A percentile compares a stretch with the other conserved stretches of the same genome.
Conservation (phyloP, 139 green algal genomes). For the Closterium sp. region DNA sequence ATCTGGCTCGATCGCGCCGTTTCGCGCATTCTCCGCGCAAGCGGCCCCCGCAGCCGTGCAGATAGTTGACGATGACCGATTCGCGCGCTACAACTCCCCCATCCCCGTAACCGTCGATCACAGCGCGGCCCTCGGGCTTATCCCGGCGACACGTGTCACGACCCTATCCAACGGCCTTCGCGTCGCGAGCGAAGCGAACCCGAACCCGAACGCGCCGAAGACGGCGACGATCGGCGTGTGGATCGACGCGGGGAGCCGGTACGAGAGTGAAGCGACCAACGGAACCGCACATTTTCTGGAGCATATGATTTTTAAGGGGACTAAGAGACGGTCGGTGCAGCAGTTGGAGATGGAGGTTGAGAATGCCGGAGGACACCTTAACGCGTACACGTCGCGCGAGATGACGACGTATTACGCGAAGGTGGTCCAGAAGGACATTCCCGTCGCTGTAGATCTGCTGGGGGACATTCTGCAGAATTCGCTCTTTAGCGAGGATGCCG, state of each 20-base stretch:
- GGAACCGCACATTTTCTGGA: constrained; percentile 97
- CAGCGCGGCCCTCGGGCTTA: constrained; percentile 1
- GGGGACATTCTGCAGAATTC: constrained; percentile 96
- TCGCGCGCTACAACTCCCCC: constrained; percentile 39
- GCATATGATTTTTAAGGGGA: constrained; percentile 99
- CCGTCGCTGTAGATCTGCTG: constrained; percentile 89
- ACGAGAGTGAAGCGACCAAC: constrained; percentile 78
- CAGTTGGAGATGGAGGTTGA: constrained; percentile 96
- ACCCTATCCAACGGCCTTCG: constrained; percentile 87
- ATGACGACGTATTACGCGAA: constrained; percentile 96
- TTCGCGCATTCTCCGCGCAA: constrained; percentile 5
- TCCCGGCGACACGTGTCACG: constrained; percentile 76
- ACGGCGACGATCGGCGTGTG: constrained; percentile 94
- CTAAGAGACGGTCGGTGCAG: constrained; percentile 61
- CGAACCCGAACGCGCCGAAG: constrained; percentile 78
- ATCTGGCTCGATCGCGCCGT: not conserved
- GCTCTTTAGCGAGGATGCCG: constrained; percentile 76
- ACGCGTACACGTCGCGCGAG: constrained; percentile 96
- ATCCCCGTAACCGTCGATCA: constrained; percentile 28
- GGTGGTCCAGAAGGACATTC: constrained; percentile 79
- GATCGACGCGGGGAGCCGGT: constrained; percentile 93
- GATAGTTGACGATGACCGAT: constrained; percentile 29
- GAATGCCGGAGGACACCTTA: constrained; percentile 96
- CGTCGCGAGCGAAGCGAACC: constrained; percentile 85
- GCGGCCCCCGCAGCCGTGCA: constrained; percentile 3